Evolutionary conservation across 352 stramenopile genomes (phyloP).

Genomic region (Pythium biforme): DNA sequence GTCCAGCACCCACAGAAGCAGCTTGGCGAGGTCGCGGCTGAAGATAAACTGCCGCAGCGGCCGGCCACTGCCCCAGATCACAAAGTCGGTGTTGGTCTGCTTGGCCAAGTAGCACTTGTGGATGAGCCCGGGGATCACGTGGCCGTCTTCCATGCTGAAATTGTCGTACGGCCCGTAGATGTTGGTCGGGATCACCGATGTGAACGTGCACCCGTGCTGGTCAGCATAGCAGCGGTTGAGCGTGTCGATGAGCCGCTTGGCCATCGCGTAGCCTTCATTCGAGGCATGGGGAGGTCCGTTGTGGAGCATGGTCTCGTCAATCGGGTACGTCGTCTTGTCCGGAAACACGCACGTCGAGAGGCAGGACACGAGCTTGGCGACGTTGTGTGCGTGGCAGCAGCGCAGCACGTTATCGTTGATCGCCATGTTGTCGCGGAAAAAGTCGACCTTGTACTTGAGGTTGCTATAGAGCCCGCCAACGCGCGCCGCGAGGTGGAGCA

Average conservation of each 20-base stretch:
- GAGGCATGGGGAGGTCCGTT: conserved; percentile 75
- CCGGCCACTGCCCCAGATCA: conserved; percentile 94
- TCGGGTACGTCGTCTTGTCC: conserved; percentile 97
- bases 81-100: conserved; percentile 75
- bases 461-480: conserved; percentile 90
- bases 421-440: conserved; percentile 98
- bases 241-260: conserved; percentile 98
- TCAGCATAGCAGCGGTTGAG: conserved; percentile 96
- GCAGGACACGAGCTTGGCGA: conserved; percentile 97
- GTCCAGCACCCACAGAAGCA: conserved; percentile 88
- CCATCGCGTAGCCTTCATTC: conserved; percentile 95
- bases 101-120: conserved; percentile 99
- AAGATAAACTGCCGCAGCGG: conserved; percentile 98
- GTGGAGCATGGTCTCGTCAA: conserved; percentile 98
- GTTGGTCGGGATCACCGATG: conserved; percentile 99
- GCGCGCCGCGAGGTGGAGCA: conserved; percentile 97
- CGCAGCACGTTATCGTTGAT: conserved; percentile 99
- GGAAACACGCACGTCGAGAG: conserved; percentile 99
- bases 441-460: conserved; percentile 93
- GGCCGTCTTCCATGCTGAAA: conserved; percentile 96
- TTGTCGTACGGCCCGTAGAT: conserved; percentile 99
- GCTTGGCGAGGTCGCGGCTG: conserved; percentile 92
- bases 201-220: conserved; percentile 97
- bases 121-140: conserved; percentile 98
- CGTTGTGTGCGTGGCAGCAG: conserved; percentile 82